Base-by-base conservation (phyloP, 2,329 filamentous ascomycete genomes). In the Aspergillus sclerotialis region DNA sequence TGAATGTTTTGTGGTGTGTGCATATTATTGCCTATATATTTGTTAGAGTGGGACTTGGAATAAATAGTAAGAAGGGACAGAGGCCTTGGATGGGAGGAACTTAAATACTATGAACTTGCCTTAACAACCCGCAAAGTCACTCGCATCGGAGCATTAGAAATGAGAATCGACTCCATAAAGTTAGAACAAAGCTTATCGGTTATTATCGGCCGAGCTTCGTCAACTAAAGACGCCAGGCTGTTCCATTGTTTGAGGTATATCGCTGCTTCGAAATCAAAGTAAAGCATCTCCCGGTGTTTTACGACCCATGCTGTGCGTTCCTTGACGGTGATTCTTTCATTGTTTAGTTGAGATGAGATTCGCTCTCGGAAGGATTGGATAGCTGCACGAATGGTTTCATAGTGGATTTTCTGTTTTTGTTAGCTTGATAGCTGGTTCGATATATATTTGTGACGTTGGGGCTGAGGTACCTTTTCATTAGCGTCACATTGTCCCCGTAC, bases 181-280 rank as follows among this genome's bases (percentile, higher is more conserved):
- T 75, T 67, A 40, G 82, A 78, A 37, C 75, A 75, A 12, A 74
- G 64, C 70, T 35, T 70, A 51, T 44, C 43, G 28, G 56, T 45
- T 26, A 50, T 46, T 2, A 55, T 32, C 2, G 41, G 14, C 5
- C 39, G 37, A n/a, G 51, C 46, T 36, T 46, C 62, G 12, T 70
- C 61, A 14, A 92, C 71, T 6, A 33, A 14, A 27, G 13, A 87
- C 74, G 11, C 64, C 57, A 4, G 69, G 64, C 75, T 70, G 28
- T 83, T 73, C 82, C 81, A 92, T 13, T 73, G 68, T 39, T 78
- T 73, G 4, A 92, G 65, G 19, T 68, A 70, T 25, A 84, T 63
- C 0, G 81, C 77, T 2, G 78, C 82, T 63, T 94, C 88, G 40
- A 94, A 84, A 44, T 92, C 83, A 44, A 89, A 84, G 1, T 82